Evolutionary conservation across 345 rosid genomes (phyloP).

Genomic region (Nasturtium officinale): DNA sequence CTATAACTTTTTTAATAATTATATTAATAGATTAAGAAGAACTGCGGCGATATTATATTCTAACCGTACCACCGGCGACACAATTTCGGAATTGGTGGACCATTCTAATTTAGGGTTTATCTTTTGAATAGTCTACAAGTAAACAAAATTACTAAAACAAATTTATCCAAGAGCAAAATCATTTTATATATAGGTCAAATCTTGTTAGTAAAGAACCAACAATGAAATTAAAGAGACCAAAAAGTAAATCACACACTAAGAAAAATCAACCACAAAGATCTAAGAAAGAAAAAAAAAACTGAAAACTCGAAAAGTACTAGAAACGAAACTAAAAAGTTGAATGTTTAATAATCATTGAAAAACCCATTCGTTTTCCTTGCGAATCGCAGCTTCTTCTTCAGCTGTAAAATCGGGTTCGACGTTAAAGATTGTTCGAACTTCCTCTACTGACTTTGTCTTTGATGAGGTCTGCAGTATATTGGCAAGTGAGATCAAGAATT

Average conservation of each 20-base stretch:
- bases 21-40: too few relatives aligned
- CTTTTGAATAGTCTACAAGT: not conserved
- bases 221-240: not conserved
- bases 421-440: constrained; percentile 54
- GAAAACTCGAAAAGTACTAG: not conserved
- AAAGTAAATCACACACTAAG: too few relatives aligned
- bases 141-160: not conserved
- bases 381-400: constrained; percentile 60
- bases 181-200: not conserved
- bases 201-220: not conserved
- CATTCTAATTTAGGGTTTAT: not conserved
- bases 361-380: constrained; percentile 67
- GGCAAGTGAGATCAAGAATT: constrained; percentile 59
- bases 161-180: not conserved
- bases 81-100: not conserved
- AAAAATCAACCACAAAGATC: not conserved
- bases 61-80: not conserved
- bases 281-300: not conserved
- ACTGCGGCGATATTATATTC: not conserved
- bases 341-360: constrained; percentile 43
- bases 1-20: too few relatives aligned
- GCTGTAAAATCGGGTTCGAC: constrained; percentile 55
- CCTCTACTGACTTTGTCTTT: constrained; percentile 54
- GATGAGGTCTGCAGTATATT: constrained; percentile 60
- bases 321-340: not conserved